A percentile compares a stretch with the other conserved stretches of the same genome.
phyloP scores from a whole-genome alignment of 345 rosid genomes.

The Melastoma malabathricum region DNA sequence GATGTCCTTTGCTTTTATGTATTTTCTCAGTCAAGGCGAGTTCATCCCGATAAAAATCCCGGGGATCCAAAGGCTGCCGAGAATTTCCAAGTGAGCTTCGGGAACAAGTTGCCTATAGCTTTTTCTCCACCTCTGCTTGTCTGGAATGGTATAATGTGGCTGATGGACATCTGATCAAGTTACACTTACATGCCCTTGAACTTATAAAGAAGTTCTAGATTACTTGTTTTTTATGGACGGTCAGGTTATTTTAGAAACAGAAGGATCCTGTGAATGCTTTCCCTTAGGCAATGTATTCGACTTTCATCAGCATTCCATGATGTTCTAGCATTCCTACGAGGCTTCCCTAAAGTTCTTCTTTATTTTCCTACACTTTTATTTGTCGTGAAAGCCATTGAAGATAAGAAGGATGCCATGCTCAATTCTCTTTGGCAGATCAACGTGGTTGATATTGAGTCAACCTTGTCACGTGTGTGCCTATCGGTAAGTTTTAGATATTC shows the following conservation, averaged over 20 bases:
- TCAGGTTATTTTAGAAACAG: not conserved
- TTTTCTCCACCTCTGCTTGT: too few species aligned
- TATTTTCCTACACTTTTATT: constrained; percentile 3
- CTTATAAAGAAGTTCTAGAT: not conserved
- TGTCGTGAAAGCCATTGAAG: constrained; percentile 58
- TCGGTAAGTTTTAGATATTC: constrained; percentile 36
- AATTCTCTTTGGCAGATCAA: constrained; percentile 94
- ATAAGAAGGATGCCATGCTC: constrained; percentile 66
- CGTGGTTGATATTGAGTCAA: constrained; percentile 81
- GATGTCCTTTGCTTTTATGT: not conserved
- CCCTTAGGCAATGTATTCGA: not conserved
- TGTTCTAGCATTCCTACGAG: too few species aligned
- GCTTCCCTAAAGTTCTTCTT: not conserved
- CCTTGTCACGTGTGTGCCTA: constrained; percentile 68
- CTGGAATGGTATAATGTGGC: too few species aligned
- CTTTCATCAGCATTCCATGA: constrained; percentile 1
- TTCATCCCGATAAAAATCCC: constrained; percentile 95
- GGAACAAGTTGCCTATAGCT: too few species aligned
- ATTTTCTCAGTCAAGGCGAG: constrained; percentile 59
- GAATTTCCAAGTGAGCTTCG: constrained; percentile 63
- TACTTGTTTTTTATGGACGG: not conserved
- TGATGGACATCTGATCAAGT: too few species aligned
- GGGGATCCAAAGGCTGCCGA: constrained; percentile 80
- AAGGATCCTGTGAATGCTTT: too few species aligned
- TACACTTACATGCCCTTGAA: too few species aligned